phyloP scores from a whole-genome alignment of 257 asterid species.

The Ilex asprella region DNA sequence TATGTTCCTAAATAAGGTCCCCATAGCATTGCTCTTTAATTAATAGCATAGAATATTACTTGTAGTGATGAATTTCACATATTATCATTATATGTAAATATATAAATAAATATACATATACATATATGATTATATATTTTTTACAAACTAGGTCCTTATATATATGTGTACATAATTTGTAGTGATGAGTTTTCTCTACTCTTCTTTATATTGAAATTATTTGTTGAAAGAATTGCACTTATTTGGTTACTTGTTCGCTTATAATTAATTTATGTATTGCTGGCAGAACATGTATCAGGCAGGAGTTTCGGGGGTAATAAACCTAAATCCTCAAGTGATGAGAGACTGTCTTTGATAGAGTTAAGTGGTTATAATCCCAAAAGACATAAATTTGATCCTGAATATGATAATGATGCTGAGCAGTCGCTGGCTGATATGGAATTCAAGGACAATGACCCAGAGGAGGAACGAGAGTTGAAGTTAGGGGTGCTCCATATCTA shows the following conservation, averaged over 20 bases:
- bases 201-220: not conserved
- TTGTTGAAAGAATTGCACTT: not conserved
- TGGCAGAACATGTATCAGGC: slow-evolving; percentile 39
- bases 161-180: too few species aligned
- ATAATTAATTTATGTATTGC: slow-evolving; percentile 3
- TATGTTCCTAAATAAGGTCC: too few species aligned
- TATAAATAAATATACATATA: too few species aligned
- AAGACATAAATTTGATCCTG: slow-evolving; percentile 77
- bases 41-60: too few species aligned
- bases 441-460: slow-evolving; percentile 75
- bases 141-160: too few species aligned
- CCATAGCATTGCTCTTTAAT: too few species aligned
- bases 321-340: slow-evolving; percentile 43
- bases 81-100: too few species aligned
- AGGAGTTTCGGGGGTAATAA: slow-evolving; percentile 57
- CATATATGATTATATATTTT: too few species aligned
- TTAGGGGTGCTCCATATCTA: slow-evolving; percentile 65
- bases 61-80: too few species aligned
- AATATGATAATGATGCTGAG: slow-evolving; percentile 90
- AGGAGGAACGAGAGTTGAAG: slow-evolving; percentile 69
- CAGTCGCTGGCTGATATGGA: slow-evolving; percentile 85
- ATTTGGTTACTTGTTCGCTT: not conserved
- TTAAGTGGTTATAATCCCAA: slow-evolving; percentile 69
- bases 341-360: slow-evolving; percentile 56
- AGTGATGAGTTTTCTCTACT: not conserved